phyloP scores from a whole-genome alignment of 2,329 filamentous ascomycete genomes.

The Furcasterigmium sp. region DNA sequence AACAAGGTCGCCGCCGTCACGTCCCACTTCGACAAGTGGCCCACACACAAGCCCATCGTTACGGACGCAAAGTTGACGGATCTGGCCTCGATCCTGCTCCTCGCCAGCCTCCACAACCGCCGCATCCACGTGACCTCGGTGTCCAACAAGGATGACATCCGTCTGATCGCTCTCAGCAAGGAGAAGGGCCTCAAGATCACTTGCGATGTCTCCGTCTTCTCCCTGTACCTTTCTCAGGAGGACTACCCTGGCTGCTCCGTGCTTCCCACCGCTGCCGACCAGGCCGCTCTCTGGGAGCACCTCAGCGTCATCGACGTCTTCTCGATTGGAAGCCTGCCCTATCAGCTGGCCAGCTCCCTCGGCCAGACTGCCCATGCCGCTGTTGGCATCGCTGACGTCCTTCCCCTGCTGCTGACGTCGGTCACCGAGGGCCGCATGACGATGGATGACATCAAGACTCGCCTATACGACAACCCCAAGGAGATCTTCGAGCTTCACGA shows the following conservation, averaged over 20 bases:
- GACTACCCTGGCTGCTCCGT: slow-evolving; percentile 64
- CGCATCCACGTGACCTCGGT: slow-evolving; percentile 78
- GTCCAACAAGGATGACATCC: slow-evolving; percentile 76
- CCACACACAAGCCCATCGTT: slow-evolving; percentile 70
- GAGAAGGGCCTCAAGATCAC: slow-evolving; percentile 77
- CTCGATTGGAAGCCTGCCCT: slow-evolving; percentile 73
- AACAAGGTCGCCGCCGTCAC: slow-evolving; percentile 78
- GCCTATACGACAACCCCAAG: slow-evolving; percentile 74
- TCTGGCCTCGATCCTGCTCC: slow-evolving; percentile 71
- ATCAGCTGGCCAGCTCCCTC: slow-evolving; percentile 60
- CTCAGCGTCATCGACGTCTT: slow-evolving; percentile 71
- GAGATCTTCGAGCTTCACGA: slow-evolving; percentile 80
- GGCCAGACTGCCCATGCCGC: slow-evolving; percentile 50
- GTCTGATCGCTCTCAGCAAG: slow-evolving; percentile 71
- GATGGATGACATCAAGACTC: slow-evolving; percentile 65
- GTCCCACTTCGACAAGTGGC: slow-evolving; percentile 74
- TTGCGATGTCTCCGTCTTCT: slow-evolving; percentile 77
- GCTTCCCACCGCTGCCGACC: slow-evolving; percentile 63
- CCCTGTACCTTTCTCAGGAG: slow-evolving; percentile 66
- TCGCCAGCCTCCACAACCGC: slow-evolving; percentile 72
- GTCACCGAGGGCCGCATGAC: slow-evolving; percentile 69
- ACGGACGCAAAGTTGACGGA: slow-evolving; percentile 79
- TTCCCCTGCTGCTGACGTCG: slow-evolving; percentile 71
- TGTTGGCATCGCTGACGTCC: slow-evolving; percentile 65
- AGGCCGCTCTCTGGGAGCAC: slow-evolving; percentile 70